Conservation (phyloP, 1,139 yeast species). For the Yamadazyma dushanensis region DNA sequence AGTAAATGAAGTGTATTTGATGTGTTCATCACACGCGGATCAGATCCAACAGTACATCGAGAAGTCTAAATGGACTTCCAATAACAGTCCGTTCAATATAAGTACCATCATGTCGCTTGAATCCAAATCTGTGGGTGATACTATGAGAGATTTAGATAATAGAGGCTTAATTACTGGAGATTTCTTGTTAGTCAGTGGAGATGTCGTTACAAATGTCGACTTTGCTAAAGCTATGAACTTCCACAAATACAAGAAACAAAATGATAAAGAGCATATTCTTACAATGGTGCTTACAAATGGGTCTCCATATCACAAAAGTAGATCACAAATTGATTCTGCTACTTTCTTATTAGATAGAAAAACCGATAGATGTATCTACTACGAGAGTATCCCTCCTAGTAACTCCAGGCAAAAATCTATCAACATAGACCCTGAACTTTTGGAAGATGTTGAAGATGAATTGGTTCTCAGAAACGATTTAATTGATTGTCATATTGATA, state of each 20-base stretch:
- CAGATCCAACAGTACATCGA: conserved; percentile 82
- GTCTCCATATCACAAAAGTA: conserved; percentile 79
- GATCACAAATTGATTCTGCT: conserved; percentile 79
- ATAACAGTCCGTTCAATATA: conserved; percentile 77
- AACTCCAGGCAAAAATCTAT: conserved; percentile 56
- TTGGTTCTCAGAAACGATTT: conserved; percentile 83
- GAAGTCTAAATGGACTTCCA: conserved; percentile 70
- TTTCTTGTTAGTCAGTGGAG: conserved; percentile 88
- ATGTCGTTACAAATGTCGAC: conserved; percentile 88
- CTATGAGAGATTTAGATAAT: conserved; percentile 92
- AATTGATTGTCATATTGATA: conserved; percentile 94
- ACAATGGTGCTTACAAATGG: conserved; percentile 93
- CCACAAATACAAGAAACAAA: conserved; percentile 68
- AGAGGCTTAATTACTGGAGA: conserved; percentile 88
- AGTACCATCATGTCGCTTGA: conserved; percentile 83
- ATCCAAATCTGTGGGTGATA: conserved; percentile 92
- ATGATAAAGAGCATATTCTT: conserved; percentile 86
- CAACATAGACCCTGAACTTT: conserved; percentile 78
- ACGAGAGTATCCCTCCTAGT: conserved; percentile 72
- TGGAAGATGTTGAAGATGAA: conserved; percentile 72
- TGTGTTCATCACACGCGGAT: conserved; percentile 90
- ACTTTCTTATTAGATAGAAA: conserved; percentile 76
- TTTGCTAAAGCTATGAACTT: conserved; percentile 69
- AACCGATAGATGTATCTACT: conserved; percentile 76
- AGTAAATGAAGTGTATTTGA: conserved; percentile 83